Conservation (phyloP, 805 yeast species). For the Starmera pachycereana region DNA sequence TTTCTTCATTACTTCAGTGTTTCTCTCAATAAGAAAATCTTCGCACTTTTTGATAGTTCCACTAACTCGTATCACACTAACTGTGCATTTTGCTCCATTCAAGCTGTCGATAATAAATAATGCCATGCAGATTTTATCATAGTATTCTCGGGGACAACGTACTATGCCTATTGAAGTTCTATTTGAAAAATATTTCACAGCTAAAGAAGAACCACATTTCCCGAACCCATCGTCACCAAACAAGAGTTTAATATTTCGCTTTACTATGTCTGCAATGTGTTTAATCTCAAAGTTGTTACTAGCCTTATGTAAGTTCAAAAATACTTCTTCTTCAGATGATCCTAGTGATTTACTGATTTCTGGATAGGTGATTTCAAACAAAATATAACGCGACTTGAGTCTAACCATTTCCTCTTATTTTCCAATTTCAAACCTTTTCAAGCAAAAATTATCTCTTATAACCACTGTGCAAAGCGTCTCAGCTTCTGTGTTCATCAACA, state of each 20-base stretch:
- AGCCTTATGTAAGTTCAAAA: constrained; percentile 39
- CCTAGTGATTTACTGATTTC: constrained; percentile 14
- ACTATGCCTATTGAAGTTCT: constrained; percentile 79
- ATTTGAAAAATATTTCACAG: constrained; percentile 71
- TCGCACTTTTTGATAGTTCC: constrained; percentile 87
- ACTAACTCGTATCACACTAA: constrained; percentile 60
- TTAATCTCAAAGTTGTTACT: constrained; percentile 38
- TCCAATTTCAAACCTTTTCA: not conserved
- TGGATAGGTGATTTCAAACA: constrained; percentile 74
- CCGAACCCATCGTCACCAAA: constrained; percentile 81
- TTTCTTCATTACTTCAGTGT: constrained; percentile 19
- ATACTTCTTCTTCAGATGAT: constrained; percentile 25
- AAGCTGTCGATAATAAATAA: constrained; percentile 44
- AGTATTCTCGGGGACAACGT: constrained; percentile 60
- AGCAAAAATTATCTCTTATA: not conserved
- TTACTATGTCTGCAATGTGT: constrained; percentile 40
- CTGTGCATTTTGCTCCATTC: constrained; percentile 34
- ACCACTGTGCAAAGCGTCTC: no score
- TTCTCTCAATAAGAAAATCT: constrained; percentile 47
- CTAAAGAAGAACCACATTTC: constrained; percentile 44
- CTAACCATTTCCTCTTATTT: constrained; percentile 57
- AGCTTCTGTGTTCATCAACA: no score
- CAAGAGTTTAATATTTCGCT: constrained; percentile 44
- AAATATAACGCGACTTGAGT: constrained; percentile 71
- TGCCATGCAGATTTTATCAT: constrained; percentile 56